A percentile compares a stretch with the other conserved stretches of the same genome.
phyloP scores from a whole-genome alignment of 495 filamentous ascomycete genomes.

The Xylaria grammica region DNA sequence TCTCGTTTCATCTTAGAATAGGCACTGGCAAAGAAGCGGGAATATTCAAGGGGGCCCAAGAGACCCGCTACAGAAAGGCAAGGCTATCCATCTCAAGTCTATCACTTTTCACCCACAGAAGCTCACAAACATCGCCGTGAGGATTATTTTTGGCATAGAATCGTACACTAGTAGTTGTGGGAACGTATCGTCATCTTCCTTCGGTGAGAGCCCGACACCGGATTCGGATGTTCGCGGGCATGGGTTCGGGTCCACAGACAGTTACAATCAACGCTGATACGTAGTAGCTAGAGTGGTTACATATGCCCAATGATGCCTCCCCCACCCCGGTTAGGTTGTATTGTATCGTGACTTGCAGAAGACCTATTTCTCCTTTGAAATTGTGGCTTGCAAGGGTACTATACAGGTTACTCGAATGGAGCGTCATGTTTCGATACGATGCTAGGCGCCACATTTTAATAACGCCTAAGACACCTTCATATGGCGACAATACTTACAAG shows the following conservation, averaged over 20 bases:
- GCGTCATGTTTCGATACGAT: slow-evolving; percentile 9
- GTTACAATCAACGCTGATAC: neutral
- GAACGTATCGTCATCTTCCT: neutral
- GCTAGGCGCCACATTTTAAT: slow-evolving; percentile 5
- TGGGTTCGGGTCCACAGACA: too few species aligned
- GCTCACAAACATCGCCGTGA: too few species aligned
- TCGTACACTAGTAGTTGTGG: too few species aligned
- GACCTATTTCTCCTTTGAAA: slow-evolving; percentile 1
- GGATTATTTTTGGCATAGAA: too few species aligned
- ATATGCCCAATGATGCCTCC: neutral
- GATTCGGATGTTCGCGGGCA: too few species aligned
- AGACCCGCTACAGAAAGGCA: neutral
- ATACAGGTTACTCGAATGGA: neutral
- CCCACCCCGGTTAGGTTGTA: neutral
- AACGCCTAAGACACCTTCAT: neutral
- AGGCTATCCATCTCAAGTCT: neutral
- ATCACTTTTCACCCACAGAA: too few species aligned
- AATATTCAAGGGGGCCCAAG: neutral
- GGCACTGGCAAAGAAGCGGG: neutral
- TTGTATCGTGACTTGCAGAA: neutral
- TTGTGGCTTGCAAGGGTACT: slow-evolving; percentile 12
- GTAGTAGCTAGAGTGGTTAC: neutral
- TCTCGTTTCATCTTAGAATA: neutral
- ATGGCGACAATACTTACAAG: neutral
- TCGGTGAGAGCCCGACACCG: neutral